Evolutionary conservation across 202 grass and related monocot species (phyloP), one percentile per base, ranked within the genome.

Genomic region (Hordeum pubiflorum): DNA sequence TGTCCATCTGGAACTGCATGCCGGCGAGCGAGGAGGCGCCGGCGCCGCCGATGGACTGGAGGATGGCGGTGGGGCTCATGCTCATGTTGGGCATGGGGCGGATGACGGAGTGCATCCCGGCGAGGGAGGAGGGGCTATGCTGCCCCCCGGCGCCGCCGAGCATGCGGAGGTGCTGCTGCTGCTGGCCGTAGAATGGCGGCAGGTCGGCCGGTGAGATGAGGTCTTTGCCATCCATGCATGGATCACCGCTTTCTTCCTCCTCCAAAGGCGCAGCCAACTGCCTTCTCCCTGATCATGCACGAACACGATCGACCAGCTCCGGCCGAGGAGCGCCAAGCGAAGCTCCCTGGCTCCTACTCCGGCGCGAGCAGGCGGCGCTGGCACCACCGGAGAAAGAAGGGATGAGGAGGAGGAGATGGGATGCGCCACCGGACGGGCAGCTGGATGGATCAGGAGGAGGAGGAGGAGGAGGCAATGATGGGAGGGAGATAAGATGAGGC

Each of bases 141-240:
- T 37, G 36, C 7, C 11, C 11, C 41, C 43, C 69, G 48, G 48
- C 18, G 39, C 50, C 60, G 34, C 23, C 67, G 18, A 85, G 46
- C 31, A 80, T 74, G 43, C 71, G 9, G 21, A 73, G 77, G 39
- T 77, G 72, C 3, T 67, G 63, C 2, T 69, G 89, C 41, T 78
- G 74, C 10, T 91, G 86, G 1, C 39, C 70, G 78, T 91, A 94
- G 89, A 84, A 91, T 24, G 89, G 82, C 55, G 86, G 85, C 20
- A 94, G 87, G 63, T 86, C 89, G 61, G 92, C 83, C 72, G 62
- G 79, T 91, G 92, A 69, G 79, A 89, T 68, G 71, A 86, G 84
- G 34, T 89, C 92, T 58, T 94, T 94, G 64, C 89, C 89, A 82
- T 94, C 92, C 92, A 94, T 94, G 86, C 89, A 94, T 94, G 88